phyloP scores from a whole-genome alignment of 2,329 filamentous ascomycete genomes.

The Colletotrichum plurivorum region DNA sequence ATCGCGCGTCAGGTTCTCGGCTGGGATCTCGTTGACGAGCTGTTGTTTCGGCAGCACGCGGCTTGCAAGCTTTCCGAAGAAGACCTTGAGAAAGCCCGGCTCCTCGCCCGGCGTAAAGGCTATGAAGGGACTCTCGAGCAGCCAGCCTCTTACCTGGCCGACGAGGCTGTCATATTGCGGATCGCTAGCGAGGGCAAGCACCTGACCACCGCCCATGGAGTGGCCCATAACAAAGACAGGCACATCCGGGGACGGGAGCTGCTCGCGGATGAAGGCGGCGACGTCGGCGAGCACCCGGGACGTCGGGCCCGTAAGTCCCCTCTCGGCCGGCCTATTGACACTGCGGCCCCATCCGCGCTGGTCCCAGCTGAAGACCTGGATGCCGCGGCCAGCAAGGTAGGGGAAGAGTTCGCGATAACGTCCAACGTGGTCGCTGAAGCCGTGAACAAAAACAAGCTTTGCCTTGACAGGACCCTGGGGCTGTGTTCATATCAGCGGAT shows the following conservation, averaged over 20 bases:
- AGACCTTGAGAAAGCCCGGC: constrained; percentile 75
- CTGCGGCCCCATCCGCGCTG: constrained; percentile 91
- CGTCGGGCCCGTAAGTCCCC: constrained; percentile 82
- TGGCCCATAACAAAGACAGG: constrained; percentile 91
- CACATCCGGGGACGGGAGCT: constrained; percentile 61
- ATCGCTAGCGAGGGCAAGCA: constrained; percentile 72
- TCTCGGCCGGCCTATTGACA: constrained; percentile 71
- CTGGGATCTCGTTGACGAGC: constrained; percentile 75
- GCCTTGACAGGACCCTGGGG: constrained; percentile 72
- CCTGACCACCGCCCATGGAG: constrained; percentile 90
- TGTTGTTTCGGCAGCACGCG: constrained; percentile 77
- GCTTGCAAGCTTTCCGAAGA: constrained; percentile 76
- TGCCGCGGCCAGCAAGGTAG: constrained; percentile 76
- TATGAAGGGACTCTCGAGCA: constrained; percentile 85
- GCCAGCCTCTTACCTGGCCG: constrained; percentile 76
- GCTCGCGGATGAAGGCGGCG: constrained; percentile 77
- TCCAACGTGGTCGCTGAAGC: constrained; percentile 89
- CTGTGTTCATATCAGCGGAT: constrained; percentile 51
- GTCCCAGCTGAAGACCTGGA: constrained; percentile 84
- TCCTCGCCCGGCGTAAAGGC: constrained; percentile 76
- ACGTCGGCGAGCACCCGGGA: constrained; percentile 82
- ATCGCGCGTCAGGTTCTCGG: constrained; percentile 77
- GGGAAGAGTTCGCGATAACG: constrained; percentile 83
- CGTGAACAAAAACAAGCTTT: constrained; percentile 86
- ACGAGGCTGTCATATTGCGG: constrained; percentile 68